phyloP scores from a whole-genome alignment of 441 rosid genomes.

The Bocquillonia castaneifolia region DNA sequence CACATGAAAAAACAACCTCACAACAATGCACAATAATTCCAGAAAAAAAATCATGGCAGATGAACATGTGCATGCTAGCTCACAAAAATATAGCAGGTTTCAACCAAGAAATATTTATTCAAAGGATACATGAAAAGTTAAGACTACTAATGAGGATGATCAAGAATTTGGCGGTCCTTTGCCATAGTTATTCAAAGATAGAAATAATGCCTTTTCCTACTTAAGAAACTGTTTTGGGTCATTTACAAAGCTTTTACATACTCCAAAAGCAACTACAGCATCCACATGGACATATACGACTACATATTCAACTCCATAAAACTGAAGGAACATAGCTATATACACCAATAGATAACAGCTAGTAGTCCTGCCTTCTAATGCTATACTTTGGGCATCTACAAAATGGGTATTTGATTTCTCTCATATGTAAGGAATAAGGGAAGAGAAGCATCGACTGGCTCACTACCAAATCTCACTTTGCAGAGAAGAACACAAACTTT shows the following conservation, averaged over 20 bases:
- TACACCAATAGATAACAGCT: background rate
- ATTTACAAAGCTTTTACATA: background rate
- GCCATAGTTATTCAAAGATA: background rate
- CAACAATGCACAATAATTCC: no score
- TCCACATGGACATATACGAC: background rate
- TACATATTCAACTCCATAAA: background rate
- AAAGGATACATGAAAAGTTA: background rate
- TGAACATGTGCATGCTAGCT: background rate
- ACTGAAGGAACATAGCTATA: background rate
- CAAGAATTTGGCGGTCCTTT: background rate
- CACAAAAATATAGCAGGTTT: background rate
- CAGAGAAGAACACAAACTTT: slow-evolving; percentile 5
- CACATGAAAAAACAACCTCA: no score
- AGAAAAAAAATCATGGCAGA: no score
- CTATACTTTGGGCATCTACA: background rate
- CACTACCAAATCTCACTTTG: background rate
- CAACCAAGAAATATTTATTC: background rate
- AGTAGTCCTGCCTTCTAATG: background rate
- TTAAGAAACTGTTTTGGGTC: no score
- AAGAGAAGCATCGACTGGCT: background rate
- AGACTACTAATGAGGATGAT: background rate
- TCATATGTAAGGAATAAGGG: background rate
- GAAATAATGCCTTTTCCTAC: no score
- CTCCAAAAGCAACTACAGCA: background rate
- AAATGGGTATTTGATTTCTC: background rate